Evolutionary conservation across 495 filamentous ascomycete genomes (phyloP), one percentile per base, ranked within the genome.

Genomic region (Aspergillus cristatus): DNA sequence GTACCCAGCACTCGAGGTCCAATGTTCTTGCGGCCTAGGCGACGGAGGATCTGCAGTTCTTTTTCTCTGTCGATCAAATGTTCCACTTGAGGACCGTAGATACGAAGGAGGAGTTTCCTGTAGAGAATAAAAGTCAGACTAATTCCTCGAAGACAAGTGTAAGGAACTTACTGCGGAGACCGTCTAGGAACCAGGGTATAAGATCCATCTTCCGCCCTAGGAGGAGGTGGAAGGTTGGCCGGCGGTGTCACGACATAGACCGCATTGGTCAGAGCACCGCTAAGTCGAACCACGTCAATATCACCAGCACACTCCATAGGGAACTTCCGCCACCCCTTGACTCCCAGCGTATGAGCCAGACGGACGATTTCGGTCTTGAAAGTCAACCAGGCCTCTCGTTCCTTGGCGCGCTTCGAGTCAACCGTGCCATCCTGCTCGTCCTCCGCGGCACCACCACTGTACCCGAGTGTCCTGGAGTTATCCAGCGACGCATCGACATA

Each of bases 71-170:
- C 89, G 46, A 99, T 97, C 18, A 99, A 69, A 60, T 97, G 90
- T 41, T 91, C 87, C 4, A 90, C 93, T 48, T 97, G 86, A 5
- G 91, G 88, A 0, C 91, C 93, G 50, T 99, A 99, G 32, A 99
- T 84, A 17, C 91, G 78, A 28, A 99, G 63, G 1, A 99, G 70
- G 8, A 99, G 74, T 55, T 95, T 95, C 22, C 77, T 81, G 41
- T 14, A 29, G 14, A 14, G n/a, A n/a, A n/a, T n/a, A 16, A 1
- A n/a, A 30, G 16, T 47, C 50, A 63, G 47, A 34, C 17, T 7
- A 10, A 7, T 24, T 6, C 22, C 14, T 6, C 6, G 12, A 7
- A 3, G 6, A 14, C 18, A 2, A 33, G 5, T 1, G 14, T 22
- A 39, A 7, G 28, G 12, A 15, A 55, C 68, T 59, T 65, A 75